A percentile compares a stretch with the other conserved stretches of the same genome.
These are phyloP conservation scores for Neonectria coccinea DNA, from an alignment of 2,329 filamentous ascomycete species.

Conservation along the genomic window DNA sequence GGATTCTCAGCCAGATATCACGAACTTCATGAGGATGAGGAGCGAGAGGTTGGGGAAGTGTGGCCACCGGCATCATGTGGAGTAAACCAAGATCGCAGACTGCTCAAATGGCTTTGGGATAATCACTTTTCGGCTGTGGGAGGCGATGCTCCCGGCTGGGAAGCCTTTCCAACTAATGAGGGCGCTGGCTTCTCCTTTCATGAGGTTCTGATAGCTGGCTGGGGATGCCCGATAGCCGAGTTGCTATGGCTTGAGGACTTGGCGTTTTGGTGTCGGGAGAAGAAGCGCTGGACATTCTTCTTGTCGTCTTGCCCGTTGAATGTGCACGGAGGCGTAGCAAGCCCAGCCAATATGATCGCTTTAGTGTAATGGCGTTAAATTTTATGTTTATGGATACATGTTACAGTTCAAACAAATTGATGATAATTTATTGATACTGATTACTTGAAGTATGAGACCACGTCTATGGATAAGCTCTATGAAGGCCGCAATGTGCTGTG, in stretches of 20 bases:
- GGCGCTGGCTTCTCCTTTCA: constrained; percentile 19
- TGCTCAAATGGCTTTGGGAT: constrained; percentile 24
- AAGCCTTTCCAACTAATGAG: constrained; percentile 15
- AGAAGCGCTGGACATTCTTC: constrained; percentile 25
- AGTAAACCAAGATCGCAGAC: constrained; percentile 13
- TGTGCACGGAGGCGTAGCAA: constrained; percentile 22
- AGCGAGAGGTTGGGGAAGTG: constrained; percentile 16
- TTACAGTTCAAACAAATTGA: background rate
- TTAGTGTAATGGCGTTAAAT: constrained; percentile 2
- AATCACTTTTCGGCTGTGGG: constrained; percentile 24
- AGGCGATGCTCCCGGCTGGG: constrained; percentile 20
- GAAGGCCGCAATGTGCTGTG: no score
- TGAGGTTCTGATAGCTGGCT: constrained; percentile 24
- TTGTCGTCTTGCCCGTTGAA: constrained; percentile 23
- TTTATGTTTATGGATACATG: no score
- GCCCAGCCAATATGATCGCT: constrained; percentile 26
- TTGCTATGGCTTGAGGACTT: constrained; percentile 22
- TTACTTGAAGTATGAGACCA: no score
- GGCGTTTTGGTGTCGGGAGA: constrained; percentile 1
- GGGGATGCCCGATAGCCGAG: constrained; percentile 22
- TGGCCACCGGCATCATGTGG: constrained; percentile 29
- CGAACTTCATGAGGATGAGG: constrained; percentile 17
- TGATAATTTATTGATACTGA: no score
- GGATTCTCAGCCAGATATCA: constrained; percentile 19
- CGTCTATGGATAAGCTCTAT: no score